A percentile compares a stretch with the other conserved stretches of the same genome.
phyloP scores from a whole-genome alignment of 805 yeast species.

The Candida maesae region DNA sequence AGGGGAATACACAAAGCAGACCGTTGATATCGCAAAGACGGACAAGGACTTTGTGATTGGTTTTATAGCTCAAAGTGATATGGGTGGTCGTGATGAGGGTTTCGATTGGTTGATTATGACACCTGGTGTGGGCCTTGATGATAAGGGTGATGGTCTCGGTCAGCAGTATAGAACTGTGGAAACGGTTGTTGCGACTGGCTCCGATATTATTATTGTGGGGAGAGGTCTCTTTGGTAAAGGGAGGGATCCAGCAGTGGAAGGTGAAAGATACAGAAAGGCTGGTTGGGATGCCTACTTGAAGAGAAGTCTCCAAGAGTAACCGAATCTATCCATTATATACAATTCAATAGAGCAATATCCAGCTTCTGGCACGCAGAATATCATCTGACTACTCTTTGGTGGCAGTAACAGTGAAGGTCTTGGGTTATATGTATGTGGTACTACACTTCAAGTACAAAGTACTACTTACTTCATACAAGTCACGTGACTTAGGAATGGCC shows the following conservation, averaged over 20 bases:
- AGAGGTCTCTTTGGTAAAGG: constrained; percentile 95
- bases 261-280: constrained; percentile 83
- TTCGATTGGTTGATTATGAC: constrained; percentile 97
- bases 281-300: constrained; percentile 90
- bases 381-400: no score
- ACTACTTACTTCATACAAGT: no score
- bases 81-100: constrained; percentile 80
- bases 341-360: no score
- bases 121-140: constrained; percentile 98
- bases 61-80: constrained; percentile 87
- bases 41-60: constrained; percentile 93
- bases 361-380: no score
- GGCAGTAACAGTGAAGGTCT: no score
- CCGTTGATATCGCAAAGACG: constrained; percentile 84
- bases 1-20: constrained; percentile 83
- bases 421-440: no score
- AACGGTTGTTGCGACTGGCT: constrained; percentile 79
- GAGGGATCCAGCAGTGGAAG: constrained; percentile 85
- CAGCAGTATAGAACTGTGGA: constrained; percentile 94
- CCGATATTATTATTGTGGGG: constrained; percentile 97
- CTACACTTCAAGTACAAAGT: no score
- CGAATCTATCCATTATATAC: no score
- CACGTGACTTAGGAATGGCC: no score
- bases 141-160: constrained; percentile 92
- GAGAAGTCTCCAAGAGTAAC: constrained; percentile 21